A percentile compares a stretch with the other conserved stretches of the same genome.
These are phyloP conservation scores for Leccinellum albellum DNA, from an alignment of 768 basidiomycete genomes.

Conservation along the genomic window DNA sequence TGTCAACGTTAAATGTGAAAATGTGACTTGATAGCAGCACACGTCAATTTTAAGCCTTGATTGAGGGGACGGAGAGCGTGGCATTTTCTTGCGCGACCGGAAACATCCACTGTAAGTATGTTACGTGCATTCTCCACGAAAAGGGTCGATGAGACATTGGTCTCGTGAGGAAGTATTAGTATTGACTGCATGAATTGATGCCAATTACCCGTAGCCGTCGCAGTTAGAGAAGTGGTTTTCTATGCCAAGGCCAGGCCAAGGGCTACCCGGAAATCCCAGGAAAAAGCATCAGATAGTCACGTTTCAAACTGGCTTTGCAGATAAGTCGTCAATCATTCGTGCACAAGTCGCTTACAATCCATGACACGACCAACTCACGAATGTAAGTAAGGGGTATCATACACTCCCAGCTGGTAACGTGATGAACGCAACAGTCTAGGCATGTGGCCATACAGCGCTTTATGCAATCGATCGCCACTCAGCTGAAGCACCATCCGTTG, in stretches of 20 bases:
- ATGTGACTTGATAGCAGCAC: background rate
- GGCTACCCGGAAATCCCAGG: background rate
- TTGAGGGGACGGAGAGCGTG: slow-evolving; percentile 1
- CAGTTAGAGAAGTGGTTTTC: too few relatives aligned
- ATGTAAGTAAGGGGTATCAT: slow-evolving; percentile 6
- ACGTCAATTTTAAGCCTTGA: background rate
- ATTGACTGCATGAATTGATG: too few relatives aligned
- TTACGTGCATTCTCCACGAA: slow-evolving; percentile 19
- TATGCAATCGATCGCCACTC: slow-evolving; percentile 39
- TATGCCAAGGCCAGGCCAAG: background rate
- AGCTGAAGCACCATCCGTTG: slow-evolving; percentile 51
- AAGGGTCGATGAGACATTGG: slow-evolving; percentile 10
- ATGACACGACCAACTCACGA: slow-evolving; percentile 4
- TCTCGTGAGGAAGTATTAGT: background rate
- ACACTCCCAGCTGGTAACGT: slow-evolving; percentile 3
- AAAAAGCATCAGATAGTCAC: background rate
- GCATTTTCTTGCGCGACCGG: background rate
- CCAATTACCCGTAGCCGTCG: too few relatives aligned
- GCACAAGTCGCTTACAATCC: too few relatives aligned
- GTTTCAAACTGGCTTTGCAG: background rate
- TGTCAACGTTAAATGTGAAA: background rate
- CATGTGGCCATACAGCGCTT: slow-evolving; percentile 28
- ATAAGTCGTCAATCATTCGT: background rate
- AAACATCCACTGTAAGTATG: background rate
- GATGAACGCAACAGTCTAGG: slow-evolving; percentile 8